These are phyloP conservation scores for Fusarium cicatricum DNA, from an alignment of 2,329 filamentous ascomycete species.

Conservation along the genomic window DNA sequence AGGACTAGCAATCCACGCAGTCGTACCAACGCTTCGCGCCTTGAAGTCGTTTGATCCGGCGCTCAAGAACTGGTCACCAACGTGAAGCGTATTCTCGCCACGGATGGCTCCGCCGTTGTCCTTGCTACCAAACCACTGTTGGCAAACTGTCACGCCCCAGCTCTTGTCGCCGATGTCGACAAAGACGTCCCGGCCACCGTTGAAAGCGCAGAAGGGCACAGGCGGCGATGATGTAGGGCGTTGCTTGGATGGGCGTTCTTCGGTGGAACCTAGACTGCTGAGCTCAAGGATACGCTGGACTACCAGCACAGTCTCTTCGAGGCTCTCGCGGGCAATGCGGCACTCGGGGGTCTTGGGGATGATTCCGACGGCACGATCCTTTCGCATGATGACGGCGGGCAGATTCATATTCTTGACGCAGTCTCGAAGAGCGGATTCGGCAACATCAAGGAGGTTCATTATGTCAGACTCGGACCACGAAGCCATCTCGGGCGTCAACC, in stretches of 20 bases:
- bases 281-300: slow-evolving; percentile 93
- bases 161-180: slow-evolving; percentile 99
- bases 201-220: slow-evolving; percentile 96
- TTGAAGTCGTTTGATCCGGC: slow-evolving; percentile 98
- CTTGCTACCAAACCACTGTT: slow-evolving; percentile 80
- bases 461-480: slow-evolving; percentile 82
- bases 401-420: slow-evolving; percentile 83
- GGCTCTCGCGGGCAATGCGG: slow-evolving; percentile 82
- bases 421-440: slow-evolving; percentile 83
- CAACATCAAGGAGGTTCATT: slow-evolving; percentile 82
- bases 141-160: slow-evolving; percentile 92
- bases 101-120: slow-evolving; percentile 58
- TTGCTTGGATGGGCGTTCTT: slow-evolving; percentile 41
- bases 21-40: slow-evolving; percentile 88
- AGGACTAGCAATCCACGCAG: slow-evolving; percentile 96
- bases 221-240: slow-evolving; percentile 30
- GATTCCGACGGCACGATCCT: slow-evolving; percentile 86
- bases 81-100: slow-evolving; percentile 85
- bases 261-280: slow-evolving; percentile 61
- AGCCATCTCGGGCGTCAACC: slow-evolving; percentile 82
- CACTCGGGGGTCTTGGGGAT: slow-evolving; percentile 69
- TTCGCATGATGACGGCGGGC: slow-evolving; percentile 82
- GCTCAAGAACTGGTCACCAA: slow-evolving; percentile 96
- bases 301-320: slow-evolving; percentile 95
- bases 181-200: slow-evolving; percentile 96